Conservation (phyloP, 176 grass and related monocot species). For the Saccharum officinarum region DNA sequence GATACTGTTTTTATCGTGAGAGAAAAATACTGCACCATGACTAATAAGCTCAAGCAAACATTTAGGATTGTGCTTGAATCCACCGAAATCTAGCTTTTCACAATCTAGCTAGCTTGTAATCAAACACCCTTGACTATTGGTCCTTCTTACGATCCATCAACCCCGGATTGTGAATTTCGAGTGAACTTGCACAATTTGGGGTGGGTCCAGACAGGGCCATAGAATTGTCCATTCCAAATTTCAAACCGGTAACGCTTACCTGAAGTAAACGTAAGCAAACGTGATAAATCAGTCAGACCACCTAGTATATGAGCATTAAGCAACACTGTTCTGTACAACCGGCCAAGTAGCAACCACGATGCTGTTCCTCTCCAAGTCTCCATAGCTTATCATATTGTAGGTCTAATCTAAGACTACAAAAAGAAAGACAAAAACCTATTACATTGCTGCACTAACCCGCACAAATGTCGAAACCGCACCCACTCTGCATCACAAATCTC, state of each 20-base stretch:
- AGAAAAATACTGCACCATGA: too few species aligned
- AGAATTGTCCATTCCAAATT: neutral
- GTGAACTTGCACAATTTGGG: neutral
- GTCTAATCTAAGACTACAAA: neutral
- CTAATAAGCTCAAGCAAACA: too few species aligned
- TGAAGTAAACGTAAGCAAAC: neutral
- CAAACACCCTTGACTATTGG: neutral
- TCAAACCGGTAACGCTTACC: neutral
- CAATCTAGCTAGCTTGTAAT: neutral
- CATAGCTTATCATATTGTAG: neutral
- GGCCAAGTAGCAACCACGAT: neutral
- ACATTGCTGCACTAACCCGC: neutral
- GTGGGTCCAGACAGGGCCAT: neutral
- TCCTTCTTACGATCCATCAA: too few species aligned
- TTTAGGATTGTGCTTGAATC: neutral
- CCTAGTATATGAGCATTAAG: neutral
- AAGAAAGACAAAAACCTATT: neutral
- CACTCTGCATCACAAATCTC: conserved; percentile 3
- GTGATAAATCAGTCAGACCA: neutral
- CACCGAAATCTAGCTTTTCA: neutral
- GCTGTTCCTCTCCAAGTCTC: neutral
- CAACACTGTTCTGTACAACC: neutral
- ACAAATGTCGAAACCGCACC: neutral
- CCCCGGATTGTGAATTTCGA: neutral
- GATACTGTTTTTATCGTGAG: too few species aligned